phyloP scores from a whole-genome alignment of 2,329 filamentous ascomycete species.

The Pseudogymnoascus sp. region DNA sequence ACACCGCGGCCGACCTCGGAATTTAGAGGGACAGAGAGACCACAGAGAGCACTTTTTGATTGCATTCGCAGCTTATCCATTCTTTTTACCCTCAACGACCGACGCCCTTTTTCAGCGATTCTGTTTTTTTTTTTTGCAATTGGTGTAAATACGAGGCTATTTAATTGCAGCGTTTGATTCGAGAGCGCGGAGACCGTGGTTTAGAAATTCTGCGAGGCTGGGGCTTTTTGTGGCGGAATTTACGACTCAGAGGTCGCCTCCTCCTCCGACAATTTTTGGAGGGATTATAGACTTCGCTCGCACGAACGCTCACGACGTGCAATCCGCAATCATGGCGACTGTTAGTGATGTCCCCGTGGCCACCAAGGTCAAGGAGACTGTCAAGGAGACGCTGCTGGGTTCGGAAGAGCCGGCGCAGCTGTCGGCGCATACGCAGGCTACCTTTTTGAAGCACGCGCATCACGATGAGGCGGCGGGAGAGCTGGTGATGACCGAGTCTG shows the following conservation, averaged over 20 bases:
- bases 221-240: not conserved
- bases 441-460: conserved; percentile 69
- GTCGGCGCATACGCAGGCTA: conserved; percentile 66
- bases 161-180: not conserved
- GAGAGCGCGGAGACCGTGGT: not conserved
- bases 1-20: conserved; percentile 2
- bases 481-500: conserved; percentile 70
- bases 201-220: not conserved
- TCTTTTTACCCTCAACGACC: not conserved
- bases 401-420: conserved; percentile 50
- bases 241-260: not conserved
- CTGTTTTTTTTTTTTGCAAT: not conserved
- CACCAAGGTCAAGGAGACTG: conserved; percentile 43
- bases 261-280: not conserved
- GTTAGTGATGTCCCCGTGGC: conserved; percentile 12
- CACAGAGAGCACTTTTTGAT: not conserved
- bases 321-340: conserved; percentile 22
- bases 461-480: conserved; percentile 72
- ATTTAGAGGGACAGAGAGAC: not conserved
- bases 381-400: conserved; percentile 76
- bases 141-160: not conserved
- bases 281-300: not conserved
- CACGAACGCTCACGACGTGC: not conserved
- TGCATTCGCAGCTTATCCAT: not conserved
- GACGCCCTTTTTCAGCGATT: not conserved